Base-by-base conservation (phyloP, 345 rosid genomes). In the Adansonia digitata region DNA sequence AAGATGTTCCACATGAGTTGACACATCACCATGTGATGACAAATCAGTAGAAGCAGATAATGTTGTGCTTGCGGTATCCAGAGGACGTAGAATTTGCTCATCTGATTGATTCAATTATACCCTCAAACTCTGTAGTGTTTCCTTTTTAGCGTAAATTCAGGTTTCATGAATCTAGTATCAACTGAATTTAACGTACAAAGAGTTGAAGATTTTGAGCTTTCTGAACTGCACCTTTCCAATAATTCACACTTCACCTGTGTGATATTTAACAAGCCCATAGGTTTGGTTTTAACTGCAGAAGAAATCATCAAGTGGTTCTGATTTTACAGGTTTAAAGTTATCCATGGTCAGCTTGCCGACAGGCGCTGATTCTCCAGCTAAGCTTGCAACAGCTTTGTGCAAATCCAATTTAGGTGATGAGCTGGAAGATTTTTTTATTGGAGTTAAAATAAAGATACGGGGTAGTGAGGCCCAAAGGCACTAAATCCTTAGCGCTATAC, bases 241-340 rank as follows among this genome's bases (percentile, higher is more conserved):
- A 73, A 64, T 82, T 90, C 97, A 46, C 22, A 72, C 82, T 91
- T 94, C 75, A 85, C 78, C 18, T 73, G 49, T 53, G 43, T 68
- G 57, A n/a, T 14, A 74, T 34, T 76, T 57, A 74, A 72, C 20
- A 56, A 1, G 43, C 55, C 73, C 20, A 7, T 26, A 45, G 80
- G 67, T 73, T 17, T 77, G 27, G 69, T 70, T 52, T 71, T 71
- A 75, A 70, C 71, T 10, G 26, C 82, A 56, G 59, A 52, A 35
- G 68, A 74, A 75, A 74, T 81, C 93, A 72, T 92, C 92, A 77
- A 71, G 42, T 6, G 86, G 86, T 82, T 94, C 97, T 45, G 85
- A 71, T 81, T 92, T 94, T 31, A 94, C 85, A 64, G 67, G 75
- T 68, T 79, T 76, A 9, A 79, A 74, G 49, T 73, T 67, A 45